Evolutionary conservation across 1,284 basidiomycete genomes (phyloP).

Genomic region (Mycosarcoma maydis): DNA sequence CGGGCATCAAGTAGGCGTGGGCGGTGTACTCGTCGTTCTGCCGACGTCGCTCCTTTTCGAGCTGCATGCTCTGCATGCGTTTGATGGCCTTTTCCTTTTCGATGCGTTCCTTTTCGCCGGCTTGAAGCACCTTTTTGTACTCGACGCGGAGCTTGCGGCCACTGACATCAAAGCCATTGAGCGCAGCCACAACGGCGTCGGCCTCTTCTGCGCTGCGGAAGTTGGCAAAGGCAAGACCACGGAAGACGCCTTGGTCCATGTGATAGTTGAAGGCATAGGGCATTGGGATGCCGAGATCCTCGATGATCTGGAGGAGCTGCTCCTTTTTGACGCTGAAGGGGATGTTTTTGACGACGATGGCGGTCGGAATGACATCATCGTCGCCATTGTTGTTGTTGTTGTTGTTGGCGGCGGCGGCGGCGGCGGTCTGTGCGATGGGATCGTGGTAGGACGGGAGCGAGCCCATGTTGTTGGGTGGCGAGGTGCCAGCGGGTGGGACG

Average conservation of each 20-base stretch:
- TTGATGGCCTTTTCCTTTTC: conserved; percentile 98
- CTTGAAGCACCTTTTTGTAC: conserved; percentile 98
- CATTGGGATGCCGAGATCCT: conserved; percentile 90
- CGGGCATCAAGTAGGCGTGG: conserved; percentile 47
- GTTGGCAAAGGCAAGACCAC: conserved; percentile 97
- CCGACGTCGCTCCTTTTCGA: conserved; percentile 58
- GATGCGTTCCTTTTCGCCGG: conserved; percentile 98
- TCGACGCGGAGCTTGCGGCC: conserved; percentile 98
- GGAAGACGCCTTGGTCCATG: conserved; percentile 77
- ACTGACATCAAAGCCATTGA: conserved; percentile 89
- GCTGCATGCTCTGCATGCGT: conserved; percentile 77
- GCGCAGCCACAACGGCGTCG: conserved; percentile 90
- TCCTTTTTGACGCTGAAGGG: conserved; percentile 97
- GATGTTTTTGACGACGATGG: conserved; percentile 99
- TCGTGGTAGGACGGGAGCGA: conserved; percentile 16
- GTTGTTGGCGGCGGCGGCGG: no score
- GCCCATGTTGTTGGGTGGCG: conserved; percentile 24
- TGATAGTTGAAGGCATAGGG: conserved; percentile 95
- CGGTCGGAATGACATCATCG: conserved; percentile 97
- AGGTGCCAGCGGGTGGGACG: conserved; percentile 23
- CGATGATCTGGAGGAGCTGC: conserved; percentile 93
- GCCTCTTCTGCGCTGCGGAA: conserved; percentile 91
- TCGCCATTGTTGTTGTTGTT: no score
- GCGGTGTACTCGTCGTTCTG: conserved; percentile 51
- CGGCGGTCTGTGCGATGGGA: neutral